Conservation (phyloP, 2,329 filamentous ascomycete species). For the Hypoxylon sp. region DNA sequence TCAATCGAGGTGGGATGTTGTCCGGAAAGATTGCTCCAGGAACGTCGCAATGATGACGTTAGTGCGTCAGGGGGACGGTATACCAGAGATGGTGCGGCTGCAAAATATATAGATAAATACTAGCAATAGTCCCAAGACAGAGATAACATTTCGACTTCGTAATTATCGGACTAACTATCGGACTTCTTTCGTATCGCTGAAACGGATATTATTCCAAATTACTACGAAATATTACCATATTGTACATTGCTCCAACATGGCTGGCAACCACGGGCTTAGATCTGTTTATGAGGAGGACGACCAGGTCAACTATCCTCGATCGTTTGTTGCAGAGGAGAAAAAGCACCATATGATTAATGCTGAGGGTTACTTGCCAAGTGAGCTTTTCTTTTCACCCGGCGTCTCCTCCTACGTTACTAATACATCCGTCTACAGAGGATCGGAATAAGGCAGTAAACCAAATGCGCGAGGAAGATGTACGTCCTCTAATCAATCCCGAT, state of each 20-base stretch:
- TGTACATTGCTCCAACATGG: conserved; percentile 14
- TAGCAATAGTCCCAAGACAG: not conserved
- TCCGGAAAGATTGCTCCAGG: conserved; percentile 20
- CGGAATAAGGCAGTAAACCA: conserved; percentile 47
- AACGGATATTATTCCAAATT: not conserved
- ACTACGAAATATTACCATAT: not conserved
- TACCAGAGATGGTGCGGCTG: conserved; percentile 9
- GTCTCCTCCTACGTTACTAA: conserved; percentile 1
- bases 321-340: conserved; percentile 43
- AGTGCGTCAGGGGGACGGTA: not conserved
- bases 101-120: conserved; percentile 13
- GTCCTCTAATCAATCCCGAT: conserved; percentile 4
- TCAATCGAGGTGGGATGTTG: conserved; percentile 2
- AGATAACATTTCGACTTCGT: not conserved
- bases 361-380: conserved; percentile 49
- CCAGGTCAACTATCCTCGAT: conserved; percentile 45
- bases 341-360: conserved; percentile 47
- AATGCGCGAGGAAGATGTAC: conserved; percentile 49
- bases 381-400: conserved; percentile 6
- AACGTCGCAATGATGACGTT: conserved; percentile 38
- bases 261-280: conserved; percentile 33
- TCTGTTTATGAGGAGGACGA: conserved; percentile 44
- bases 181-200: not conserved
- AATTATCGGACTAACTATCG: not conserved
- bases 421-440: conserved; percentile 38